Percentiles rank a stretch among this genome's conserved stretches.
These are phyloP conservation scores for Mortierella sp. DNA, from an alignment of 371 early-diverging fungal genomes.

Conservation along the genomic window DNA sequence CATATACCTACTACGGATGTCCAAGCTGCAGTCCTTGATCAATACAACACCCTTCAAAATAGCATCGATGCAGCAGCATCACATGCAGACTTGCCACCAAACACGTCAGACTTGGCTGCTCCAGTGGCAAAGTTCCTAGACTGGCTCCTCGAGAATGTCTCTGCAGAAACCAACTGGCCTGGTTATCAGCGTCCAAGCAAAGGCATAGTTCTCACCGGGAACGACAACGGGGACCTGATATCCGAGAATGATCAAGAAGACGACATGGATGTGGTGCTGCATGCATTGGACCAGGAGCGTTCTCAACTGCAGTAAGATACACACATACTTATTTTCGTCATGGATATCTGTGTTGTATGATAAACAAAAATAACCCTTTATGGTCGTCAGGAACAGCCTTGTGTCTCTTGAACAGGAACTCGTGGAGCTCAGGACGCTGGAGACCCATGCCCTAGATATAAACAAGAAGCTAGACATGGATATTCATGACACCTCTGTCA, in stretches of 20 bases:
- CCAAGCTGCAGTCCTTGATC: conserved; percentile 4
- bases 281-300: conserved; percentile 24
- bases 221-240: neutral
- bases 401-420: conserved; percentile 34
- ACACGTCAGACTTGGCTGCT: neutral
- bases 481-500: conserved; percentile 30
- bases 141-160: conserved; percentile 40
- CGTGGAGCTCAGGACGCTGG: conserved; percentile 25
- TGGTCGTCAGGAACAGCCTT: conserved; percentile 21
- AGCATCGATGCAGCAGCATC: no score
- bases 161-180: conserved; percentile 47
- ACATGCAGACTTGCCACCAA: no score
- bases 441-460: conserved; percentile 15
- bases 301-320: conserved; percentile 35
- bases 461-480: conserved; percentile 31
- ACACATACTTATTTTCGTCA: no score
- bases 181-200: conserved; percentile 4
- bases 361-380: no score
- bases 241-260: neutral
- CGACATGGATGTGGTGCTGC: conserved; percentile 1
- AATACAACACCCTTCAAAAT: neutral
- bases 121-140: conserved; percentile 26
- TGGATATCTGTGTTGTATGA: no score
- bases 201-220: neutral
- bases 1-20: conserved; percentile 19